Base-by-base conservation (phyloP, 768 basidiomycete species). In the Pseudohyphozyma bogoriensis region DNA sequence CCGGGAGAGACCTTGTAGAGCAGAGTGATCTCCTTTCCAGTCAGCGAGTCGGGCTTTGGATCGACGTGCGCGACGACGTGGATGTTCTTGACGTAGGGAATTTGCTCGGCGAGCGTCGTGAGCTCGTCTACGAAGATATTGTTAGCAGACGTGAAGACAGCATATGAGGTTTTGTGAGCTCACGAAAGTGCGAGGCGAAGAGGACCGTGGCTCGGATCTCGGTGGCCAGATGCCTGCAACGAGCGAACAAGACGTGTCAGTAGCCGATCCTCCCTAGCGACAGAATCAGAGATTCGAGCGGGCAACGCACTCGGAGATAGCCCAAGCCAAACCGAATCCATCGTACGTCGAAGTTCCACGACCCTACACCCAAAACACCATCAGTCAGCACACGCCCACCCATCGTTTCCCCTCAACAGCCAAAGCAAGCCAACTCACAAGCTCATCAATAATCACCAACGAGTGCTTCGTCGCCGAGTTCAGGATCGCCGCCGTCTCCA, bases 101-200 rank as follows among this genome's bases (percentile, higher is more conserved):
- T 77, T 72, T 91, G 82, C 74, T 93, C 86, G 64, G 91, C 86
- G 26, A 99, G 79, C 0, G 86, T 84, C 0, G 95, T 97, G 37
- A 99, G 79, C 72, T 99, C 95, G 74, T 97, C n/a, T n/a, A n/a
- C n/a, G n/a, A n/a, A n/a, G 93, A 75, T 96, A 99, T 72, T 97
- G 63, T 20, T 28, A 26, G 16, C 9, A n/a, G 37, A 10, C 10
- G 37, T 37, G 37, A 37, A 18, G 37, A 18, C 8, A n/a, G n/a
- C n/a, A 28, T 10, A n/a, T 9, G 45, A 46, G 22, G 9, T 22
- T 11, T 22, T 9, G 22, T 46, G 9, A 10, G 51, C 13, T 39
- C 28, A 39, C 6, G 31, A 60, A 51, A 57, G 93, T 0, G 10
- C 37, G 37, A 37, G 32, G 95, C 95, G 70, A 99, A 99, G 10